Evolutionary conservation across 2,329 filamentous ascomycete species (phyloP).

Genomic region (Keithomyces neogunnii): DNA sequence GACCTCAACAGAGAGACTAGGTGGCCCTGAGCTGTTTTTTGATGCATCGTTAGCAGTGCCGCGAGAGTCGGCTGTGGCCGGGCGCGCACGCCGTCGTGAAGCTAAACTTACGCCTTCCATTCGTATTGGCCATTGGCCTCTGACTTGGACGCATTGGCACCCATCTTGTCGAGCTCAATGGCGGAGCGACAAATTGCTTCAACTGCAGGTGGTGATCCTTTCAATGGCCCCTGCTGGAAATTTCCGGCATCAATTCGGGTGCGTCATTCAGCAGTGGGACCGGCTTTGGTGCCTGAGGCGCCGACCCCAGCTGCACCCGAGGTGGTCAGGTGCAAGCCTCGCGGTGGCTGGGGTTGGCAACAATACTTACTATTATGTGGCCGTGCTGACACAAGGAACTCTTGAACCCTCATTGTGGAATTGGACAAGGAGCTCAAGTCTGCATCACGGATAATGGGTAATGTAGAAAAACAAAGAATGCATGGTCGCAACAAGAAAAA

Average conservation of each 20-base stretch:
- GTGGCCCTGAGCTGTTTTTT: constrained; percentile 32
- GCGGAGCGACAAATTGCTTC: constrained; percentile 20
- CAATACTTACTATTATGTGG: too few species aligned
- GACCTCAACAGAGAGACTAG: constrained; percentile 67
- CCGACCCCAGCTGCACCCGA: not conserved
- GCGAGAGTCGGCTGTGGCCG: not conserved
- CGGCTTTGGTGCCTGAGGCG: constrained; percentile 24
- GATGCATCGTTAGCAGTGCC: not conserved
- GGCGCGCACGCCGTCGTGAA: not conserved
- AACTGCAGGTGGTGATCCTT: constrained; percentile 19
- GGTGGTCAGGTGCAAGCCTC: not conserved
- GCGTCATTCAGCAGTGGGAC: constrained; percentile 15
- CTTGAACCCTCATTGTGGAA: too few species aligned
- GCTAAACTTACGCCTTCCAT: constrained; percentile 47
- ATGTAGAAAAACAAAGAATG: too few species aligned
- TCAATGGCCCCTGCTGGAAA: constrained; percentile 17
- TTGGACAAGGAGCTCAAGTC: too few species aligned
- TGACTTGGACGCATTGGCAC: constrained; percentile 48
- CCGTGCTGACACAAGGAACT: too few species aligned
- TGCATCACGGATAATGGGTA: too few species aligned
- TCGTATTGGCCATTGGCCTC: constrained; percentile 23
- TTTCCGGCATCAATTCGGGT: constrained; percentile 26
- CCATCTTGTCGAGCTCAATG: constrained; percentile 41
- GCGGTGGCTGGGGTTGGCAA: constrained; percentile 5
- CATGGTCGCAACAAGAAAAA: too few species aligned